These are phyloP conservation scores for Escovopsis weberi DNA, from an alignment of 2,329 filamentous ascomycete genomes.

Conservation along the genomic window DNA sequence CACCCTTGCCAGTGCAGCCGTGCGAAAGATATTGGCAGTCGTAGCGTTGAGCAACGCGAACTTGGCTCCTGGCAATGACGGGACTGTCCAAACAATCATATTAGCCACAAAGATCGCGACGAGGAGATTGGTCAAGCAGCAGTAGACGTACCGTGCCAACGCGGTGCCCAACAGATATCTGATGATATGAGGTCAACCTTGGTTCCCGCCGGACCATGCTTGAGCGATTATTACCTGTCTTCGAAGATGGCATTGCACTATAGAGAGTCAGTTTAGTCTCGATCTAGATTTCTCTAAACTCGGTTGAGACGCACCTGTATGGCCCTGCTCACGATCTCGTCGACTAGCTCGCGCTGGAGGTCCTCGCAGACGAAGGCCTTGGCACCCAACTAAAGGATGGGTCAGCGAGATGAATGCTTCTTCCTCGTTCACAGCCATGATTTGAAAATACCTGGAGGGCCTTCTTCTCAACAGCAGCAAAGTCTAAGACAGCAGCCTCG, in stretches of 20 bases:
- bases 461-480: slow-evolving; percentile 53
- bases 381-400: slow-evolving; percentile 11
- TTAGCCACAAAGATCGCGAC: no score
- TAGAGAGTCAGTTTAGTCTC: background rate
- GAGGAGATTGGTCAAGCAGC: no score
- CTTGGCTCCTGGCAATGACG: slow-evolving; percentile 44
- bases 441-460: slow-evolving; percentile 21
- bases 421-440: no score
- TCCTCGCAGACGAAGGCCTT: slow-evolving; percentile 39
- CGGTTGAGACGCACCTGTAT: slow-evolving; percentile 38
- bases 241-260: slow-evolving; percentile 42
- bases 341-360: slow-evolving; percentile 56
- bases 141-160: slow-evolving; percentile 32
- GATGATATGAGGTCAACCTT: no score
- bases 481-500: slow-evolving; percentile 29
- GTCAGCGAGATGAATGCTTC: no score
- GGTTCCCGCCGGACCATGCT: no score
- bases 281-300: background rate
- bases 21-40: slow-evolving; percentile 16
- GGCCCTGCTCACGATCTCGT: slow-evolving; percentile 62
- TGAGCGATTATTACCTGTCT: slow-evolving; percentile 21
- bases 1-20: slow-evolving; percentile 2
- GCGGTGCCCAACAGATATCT: slow-evolving; percentile 31
- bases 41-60: slow-evolving; percentile 20
- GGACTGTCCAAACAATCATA: slow-evolving; percentile 18